Conservation (phyloP, 2,329 filamentous ascomycete species). For the Hypoxylon sp. region DNA sequence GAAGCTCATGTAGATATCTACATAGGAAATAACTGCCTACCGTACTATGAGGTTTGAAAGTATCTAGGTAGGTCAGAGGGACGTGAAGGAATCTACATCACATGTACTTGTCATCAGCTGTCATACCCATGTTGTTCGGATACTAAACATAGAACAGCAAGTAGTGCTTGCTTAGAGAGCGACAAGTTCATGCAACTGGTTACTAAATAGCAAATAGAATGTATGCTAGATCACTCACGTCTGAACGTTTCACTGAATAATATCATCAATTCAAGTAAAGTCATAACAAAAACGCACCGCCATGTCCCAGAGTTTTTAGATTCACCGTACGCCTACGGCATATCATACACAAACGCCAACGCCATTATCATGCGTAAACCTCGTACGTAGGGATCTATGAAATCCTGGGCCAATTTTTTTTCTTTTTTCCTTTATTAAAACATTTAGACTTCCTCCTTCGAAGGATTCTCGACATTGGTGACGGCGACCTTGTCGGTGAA, state of each 20-base stretch:
- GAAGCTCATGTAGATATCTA: not conserved
- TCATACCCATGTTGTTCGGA: not conserved
- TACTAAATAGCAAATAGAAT: not conserved
- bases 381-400: constrained; percentile 10
- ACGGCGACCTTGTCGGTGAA: constrained; percentile 57
- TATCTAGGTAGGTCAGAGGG: not conserved
- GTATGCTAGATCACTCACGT: not conserved
- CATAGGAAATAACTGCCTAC: not conserved
- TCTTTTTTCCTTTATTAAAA: not conserved
- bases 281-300: constrained; percentile 1
- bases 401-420: not conserved
- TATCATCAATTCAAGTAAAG: not conserved
- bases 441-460: constrained; percentile 40
- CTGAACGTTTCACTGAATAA: not conserved
- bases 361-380: constrained; percentile 9
- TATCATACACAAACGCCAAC: constrained; percentile 19
- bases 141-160: not conserved
- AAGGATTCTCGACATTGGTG: constrained; percentile 46
- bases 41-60: not conserved
- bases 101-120: not conserved
- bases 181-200: not conserved
- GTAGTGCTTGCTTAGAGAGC: not conserved
- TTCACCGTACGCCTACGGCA: constrained; percentile 11
- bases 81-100: not conserved
- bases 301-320: constrained; percentile 12